These are phyloP conservation scores for Termitomyces sp. DNA, from an alignment of 768 basidiomycete species.

Conservation along the genomic window DNA sequence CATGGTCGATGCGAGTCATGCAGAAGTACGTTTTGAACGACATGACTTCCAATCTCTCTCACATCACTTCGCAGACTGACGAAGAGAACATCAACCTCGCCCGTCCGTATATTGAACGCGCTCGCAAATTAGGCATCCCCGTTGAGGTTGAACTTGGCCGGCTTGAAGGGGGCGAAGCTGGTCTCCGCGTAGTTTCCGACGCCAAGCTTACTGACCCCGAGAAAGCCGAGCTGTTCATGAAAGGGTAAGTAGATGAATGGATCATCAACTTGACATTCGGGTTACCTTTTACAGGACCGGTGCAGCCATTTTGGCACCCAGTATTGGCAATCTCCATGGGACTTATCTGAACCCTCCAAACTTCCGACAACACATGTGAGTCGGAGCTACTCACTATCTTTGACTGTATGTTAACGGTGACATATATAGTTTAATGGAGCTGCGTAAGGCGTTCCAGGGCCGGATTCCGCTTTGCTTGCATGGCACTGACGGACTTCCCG, in stretches of 20 bases:
- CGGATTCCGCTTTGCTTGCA: constrained; percentile 40
- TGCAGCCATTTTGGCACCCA: constrained; percentile 44
- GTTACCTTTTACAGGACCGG: constrained; percentile 31
- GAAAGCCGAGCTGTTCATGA: constrained; percentile 43
- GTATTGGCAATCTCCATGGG: constrained; percentile 48
- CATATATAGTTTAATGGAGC: constrained; percentile 32
- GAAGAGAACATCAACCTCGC: constrained; percentile 47
- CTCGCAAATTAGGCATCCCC: constrained; percentile 35
- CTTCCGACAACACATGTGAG: constrained; percentile 44
- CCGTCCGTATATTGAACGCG: constrained; percentile 43
- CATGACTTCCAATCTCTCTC: background rate
- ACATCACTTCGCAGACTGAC: constrained; percentile 33
- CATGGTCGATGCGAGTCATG: constrained; percentile 51
- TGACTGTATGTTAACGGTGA: background rate
- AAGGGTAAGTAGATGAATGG: constrained; percentile 25
- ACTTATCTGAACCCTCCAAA: constrained; percentile 44
- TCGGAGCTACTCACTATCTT: background rate
- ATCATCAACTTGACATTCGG: background rate
- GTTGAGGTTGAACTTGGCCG: constrained; percentile 50
- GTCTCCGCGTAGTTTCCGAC: constrained; percentile 44
- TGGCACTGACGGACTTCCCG: constrained; percentile 45
- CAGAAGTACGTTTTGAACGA: constrained; percentile 29
- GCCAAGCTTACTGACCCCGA: constrained; percentile 44
- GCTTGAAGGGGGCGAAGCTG: constrained; percentile 49
- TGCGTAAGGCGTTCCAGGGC: constrained; percentile 34